Base-by-base conservation (phyloP, 2,329 filamentous ascomycete species). In the Lanzia echinophila region DNA sequence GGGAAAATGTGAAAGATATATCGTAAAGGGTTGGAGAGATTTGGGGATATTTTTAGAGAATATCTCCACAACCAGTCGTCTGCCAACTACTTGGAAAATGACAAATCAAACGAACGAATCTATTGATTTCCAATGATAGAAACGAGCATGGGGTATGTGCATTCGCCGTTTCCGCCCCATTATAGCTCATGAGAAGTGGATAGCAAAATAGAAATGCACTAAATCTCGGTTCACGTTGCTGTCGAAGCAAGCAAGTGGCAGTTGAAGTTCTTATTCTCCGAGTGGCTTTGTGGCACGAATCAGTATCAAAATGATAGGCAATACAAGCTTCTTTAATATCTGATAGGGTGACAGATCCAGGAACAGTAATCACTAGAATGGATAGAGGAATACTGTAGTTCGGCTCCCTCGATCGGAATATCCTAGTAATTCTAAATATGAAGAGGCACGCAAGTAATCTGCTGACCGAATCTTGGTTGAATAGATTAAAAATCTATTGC, bases 211-310 rank as follows among this genome's bases (percentile, higher is more conserved):
- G 15, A 17, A 39, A 39, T 39, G 15, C 36, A n/a, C 22, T 51
- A 10, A 51, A 31, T 44, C 22, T 45, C 22, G 20, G 41, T 32
- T 36, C 20, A 19, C 22, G 7, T 39, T 54, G 39, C 44, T 51
- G 39, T 45, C 45, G 47, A 46, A 50, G 45, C 17, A 47, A 28
- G 55, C n/a, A n/a, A n/a, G n/a, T 50, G 47, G 51, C 43, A 55
- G 48, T 41, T 41, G 28, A 52, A 7, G 36, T 39, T 39, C 36
- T 50, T 42, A 58, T 60, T 56, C 50, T 56, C 56, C 48, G 53
- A 33, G 41, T 47, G 53, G 39, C 50, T 58, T 47, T 32, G 36
- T 36, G 15, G 19, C 13, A 24, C 43, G 31, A 39, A 39, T 19
- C 6, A 24, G 3, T 22, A 52, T 53, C 49, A 55, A 46, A 32